Conservation (phyloP, 176 grass and related monocot species). For the Hordeum marinum region DNA sequence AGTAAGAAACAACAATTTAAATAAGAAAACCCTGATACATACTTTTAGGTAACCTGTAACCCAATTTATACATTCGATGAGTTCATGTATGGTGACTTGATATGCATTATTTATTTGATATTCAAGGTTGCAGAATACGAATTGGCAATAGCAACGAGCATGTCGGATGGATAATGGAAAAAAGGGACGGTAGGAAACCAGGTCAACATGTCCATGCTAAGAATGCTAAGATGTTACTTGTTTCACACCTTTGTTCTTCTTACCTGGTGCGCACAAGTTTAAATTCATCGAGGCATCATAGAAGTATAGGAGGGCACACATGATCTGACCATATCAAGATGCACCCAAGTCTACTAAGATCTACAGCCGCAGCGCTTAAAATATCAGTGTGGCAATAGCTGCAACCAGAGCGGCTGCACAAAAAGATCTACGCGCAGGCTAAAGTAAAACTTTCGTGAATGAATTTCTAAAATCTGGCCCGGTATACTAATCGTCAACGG, state of each 20-base stretch:
- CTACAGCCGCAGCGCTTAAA: neutral
- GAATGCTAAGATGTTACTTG: neutral
- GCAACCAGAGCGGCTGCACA: neutral
- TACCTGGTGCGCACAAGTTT: neutral
- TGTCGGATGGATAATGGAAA: neutral
- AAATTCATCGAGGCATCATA: neutral
- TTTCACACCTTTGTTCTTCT: neutral
- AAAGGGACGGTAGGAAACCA: neutral
- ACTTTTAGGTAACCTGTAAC: neutral
- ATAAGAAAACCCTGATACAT: neutral
- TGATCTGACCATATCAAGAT: neutral
- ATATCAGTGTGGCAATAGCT: neutral
- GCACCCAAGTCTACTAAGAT: neutral
- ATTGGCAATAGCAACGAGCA: neutral
- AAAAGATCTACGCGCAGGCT: neutral
- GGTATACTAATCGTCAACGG: neutral
- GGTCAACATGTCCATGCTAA: neutral
- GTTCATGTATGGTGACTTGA: neutral
- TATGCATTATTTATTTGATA: neutral
- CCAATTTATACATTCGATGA: neutral
- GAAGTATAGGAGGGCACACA: neutral
- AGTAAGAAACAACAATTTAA: neutral
- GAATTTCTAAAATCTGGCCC: neutral
- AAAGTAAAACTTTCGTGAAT: neutral
- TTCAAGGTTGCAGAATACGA: neutral